Evolutionary conservation across 1,284 basidiomycete genomes (phyloP), one percentile per base, ranked within the genome.

Genomic region (Rhodotorula sp.): DNA sequence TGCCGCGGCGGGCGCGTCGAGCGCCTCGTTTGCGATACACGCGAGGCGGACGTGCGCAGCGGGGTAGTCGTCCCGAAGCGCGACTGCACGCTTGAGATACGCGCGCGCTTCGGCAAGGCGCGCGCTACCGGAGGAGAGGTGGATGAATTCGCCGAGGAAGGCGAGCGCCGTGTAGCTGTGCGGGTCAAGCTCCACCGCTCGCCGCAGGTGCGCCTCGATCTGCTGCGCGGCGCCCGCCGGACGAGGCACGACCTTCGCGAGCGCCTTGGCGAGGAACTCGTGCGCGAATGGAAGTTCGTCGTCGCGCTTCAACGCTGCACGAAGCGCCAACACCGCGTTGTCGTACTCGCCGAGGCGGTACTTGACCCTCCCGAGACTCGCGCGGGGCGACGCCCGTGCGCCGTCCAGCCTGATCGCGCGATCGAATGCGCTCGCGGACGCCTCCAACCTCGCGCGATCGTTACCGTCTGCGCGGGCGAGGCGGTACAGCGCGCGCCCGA

Each of bases 11-110:
- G 21, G 8, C 10, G 50, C 32, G 46, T 75, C 66, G 66, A 73
- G 55, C 22, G 32, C 21, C 60, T 75, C 74, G 61, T 58, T 67
- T 7, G 65, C 65, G 63, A 75, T 61, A 48, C 68, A 66, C 21
- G 68, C 71, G 51, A 75, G 53, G 10, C 74, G 61, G 12, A 64
- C 64, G 64, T 75, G 74, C 22, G 60, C 74, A n/a, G 66, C 68
- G 21, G 74, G 71, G 44, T 73, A 68, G 59, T 69, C 67, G 60
- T 25, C 10, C 22, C 69, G 27, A 27, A 70, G 61, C 4, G 44
- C 19, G 64, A 67, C 22, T 4, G 74, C 69, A 3, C 34, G 32
- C 32, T 57, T 34, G 29, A 73, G 69, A 19, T 17, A n/a, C 8
- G 19, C 2, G 32, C 32, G 27, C 9, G 62, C 63, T 8, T 32